Base-by-base conservation (phyloP, 2,329 filamentous ascomycete species). In the Didymella lethalis region DNA sequence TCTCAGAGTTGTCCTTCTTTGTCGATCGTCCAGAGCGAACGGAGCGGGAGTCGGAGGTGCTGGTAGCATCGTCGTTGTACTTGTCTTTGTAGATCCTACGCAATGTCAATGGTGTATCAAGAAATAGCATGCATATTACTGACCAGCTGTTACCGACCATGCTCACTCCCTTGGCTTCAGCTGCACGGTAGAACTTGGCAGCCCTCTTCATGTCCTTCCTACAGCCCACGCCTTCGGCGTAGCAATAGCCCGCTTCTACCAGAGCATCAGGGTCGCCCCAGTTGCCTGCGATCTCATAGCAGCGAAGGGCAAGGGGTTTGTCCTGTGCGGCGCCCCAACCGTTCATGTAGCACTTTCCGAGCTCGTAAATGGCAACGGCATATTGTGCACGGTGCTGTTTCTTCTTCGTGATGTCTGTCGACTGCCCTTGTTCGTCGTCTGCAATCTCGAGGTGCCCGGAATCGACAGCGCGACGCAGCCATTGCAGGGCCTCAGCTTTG, bases 71-170 rank as follows among this genome's bases (percentile, higher is more conserved):
- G 56, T 73, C 90, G 60, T 89, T 84, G 76, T 98, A 98, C 75
- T 98, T 98, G 57, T 92, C 81, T 78, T 98, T 98, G 82, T 97
- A 93, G 68, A 98, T 98, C 93, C 93, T 97, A 59, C 2, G 11
- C 7, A 3, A 26, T 25, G 57, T 60, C 8, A 60, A 52, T 52
- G 28, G n/a, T 38, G 28, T 26, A 26, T 8, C 23, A 58, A 29
- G 11, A 12, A 34, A n/a, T 18, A 16, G 3, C 2, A 12, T 12
- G n/a, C 5, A 26, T n/a, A 18, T n/a, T 32, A 85, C 91, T 75
- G 83, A 97, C 94, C 95, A 99, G 82, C 93, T 97, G 76, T 98
- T 98, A 54, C 95, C 95, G 56, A 97, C 90, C 93, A 98, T 98
- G 78, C 88, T 96, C 83, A 97, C 93, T 7, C 95, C 95, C 79